A percentile compares a stretch with the other conserved stretches of the same genome.
Conservation (phyloP, 148 eudicot genomes). For the Vaccinium myrtillus region DNA sequence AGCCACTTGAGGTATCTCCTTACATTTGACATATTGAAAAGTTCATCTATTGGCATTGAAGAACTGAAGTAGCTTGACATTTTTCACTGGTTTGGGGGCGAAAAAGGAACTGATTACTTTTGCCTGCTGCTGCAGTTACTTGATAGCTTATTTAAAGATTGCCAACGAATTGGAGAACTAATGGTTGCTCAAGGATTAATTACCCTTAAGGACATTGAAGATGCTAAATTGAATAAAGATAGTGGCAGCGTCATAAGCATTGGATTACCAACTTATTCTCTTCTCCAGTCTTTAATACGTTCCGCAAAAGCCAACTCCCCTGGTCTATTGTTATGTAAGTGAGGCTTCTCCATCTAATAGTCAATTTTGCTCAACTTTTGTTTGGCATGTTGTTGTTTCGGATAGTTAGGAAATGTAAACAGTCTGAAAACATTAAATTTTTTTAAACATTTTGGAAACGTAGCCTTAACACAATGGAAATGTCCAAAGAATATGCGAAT, state of each 20-base stretch:
- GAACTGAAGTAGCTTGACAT: background rate
- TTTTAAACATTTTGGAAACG: background rate
- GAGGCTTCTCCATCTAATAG: background rate
- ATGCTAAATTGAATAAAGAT: constrained; percentile 63
- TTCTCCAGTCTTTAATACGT: constrained; percentile 63
- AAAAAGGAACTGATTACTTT: constrained; percentile 6
- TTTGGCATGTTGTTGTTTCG: background rate
- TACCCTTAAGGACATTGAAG: constrained; percentile 67
- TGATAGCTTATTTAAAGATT: constrained; percentile 60
- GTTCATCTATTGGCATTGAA: background rate
- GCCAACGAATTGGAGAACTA: constrained; percentile 57
- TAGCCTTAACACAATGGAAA: background rate
- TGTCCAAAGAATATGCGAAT: background rate
- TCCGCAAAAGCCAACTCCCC: constrained; percentile 69
- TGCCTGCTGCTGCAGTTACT: constrained; percentile 44
- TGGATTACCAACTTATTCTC: constrained; percentile 82
- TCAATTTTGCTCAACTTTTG: background rate
- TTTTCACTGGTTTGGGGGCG: background rate
- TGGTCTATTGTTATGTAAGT: constrained; percentile 70
- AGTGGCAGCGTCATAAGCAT: constrained; percentile 46
- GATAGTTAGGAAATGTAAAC: background rate
- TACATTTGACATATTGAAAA: background rate
- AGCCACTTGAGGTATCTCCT: constrained; percentile 68
- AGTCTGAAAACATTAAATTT: background rate
- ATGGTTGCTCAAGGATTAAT: constrained; percentile 63